phyloP scores from a whole-genome alignment of 352 stramenopile genomes.

The Plasmopara halstedii region DNA sequence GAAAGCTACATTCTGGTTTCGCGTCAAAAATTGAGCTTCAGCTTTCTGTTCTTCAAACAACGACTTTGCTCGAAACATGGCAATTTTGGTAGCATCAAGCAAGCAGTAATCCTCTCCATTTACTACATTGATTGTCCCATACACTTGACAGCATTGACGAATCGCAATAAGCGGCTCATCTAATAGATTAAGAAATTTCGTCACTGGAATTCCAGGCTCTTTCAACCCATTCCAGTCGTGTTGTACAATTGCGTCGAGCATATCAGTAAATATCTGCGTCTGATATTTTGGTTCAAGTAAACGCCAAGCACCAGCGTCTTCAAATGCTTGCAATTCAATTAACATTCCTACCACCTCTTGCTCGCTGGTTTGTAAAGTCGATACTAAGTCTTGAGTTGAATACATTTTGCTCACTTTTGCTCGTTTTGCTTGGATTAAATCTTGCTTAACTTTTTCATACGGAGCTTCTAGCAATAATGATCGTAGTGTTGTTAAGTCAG shows the following conservation, averaged over 20 bases:
- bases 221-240: constrained; percentile 55
- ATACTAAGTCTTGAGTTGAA: constrained; percentile 54
- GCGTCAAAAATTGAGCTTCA: constrained; percentile 29
- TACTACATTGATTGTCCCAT: constrained; percentile 27
- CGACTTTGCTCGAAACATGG: constrained; percentile 59
- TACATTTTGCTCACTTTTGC: constrained; percentile 51
- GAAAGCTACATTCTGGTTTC: constrained; percentile 20
- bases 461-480: constrained; percentile 56
- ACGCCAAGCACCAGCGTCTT: constrained; percentile 63
- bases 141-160: constrained; percentile 64
- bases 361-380: constrained; percentile 51
- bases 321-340: constrained; percentile 51
- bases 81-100: constrained; percentile 55
- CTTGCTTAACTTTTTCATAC: constrained; percentile 31
- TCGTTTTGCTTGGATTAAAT: constrained; percentile 24
- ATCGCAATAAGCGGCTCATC: constrained; percentile 47
- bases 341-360: constrained; percentile 58
- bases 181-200: constrained; percentile 28
- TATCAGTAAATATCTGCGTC: constrained; percentile 50
- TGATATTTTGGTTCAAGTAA: constrained; percentile 55
- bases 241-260: constrained; percentile 67
- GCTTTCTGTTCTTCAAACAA: constrained; percentile 60
- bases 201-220: constrained; percentile 31
- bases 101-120: constrained; percentile 28
- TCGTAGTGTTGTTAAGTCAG: constrained; percentile 49